Conservation (phyloP, 768 basidiomycete species). For the Nidularia sp. region DNA sequence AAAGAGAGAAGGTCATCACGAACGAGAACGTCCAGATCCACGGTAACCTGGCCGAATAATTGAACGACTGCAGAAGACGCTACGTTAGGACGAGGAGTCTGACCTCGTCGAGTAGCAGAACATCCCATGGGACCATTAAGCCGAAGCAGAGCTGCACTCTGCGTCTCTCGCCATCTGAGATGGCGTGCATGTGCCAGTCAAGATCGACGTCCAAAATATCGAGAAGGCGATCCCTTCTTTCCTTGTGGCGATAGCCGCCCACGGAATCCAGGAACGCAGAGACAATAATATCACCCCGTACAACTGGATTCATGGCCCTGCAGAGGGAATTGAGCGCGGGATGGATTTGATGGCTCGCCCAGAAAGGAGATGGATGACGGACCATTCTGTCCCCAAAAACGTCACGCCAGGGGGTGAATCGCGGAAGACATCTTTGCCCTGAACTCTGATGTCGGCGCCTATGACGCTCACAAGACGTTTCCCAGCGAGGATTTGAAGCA, state of each 20-base stretch:
- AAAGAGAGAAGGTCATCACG: constrained; percentile 87
- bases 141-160: constrained; percentile 93
- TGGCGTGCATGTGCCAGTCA: constrained; percentile 94
- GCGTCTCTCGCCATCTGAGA: constrained; percentile 94
- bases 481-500: constrained; percentile 91
- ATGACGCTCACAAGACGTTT: constrained; percentile 66
- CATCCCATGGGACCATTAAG: constrained; percentile 91
- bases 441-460: constrained; percentile 61
- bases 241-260: constrained; percentile 92
- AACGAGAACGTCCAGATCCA: constrained; percentile 95
- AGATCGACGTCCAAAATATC: constrained; percentile 93
- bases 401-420: constrained; percentile 79
- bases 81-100: constrained; percentile 4
- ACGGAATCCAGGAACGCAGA: constrained; percentile 96
- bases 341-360: neutral
- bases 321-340: constrained; percentile 5
- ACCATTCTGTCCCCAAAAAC: constrained; percentile 95
- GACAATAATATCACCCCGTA: constrained; percentile 88
- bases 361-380: constrained; percentile 16
- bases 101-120: constrained; percentile 92
- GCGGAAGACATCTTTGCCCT: constrained; percentile 85
- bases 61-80: constrained; percentile 1
- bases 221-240: constrained; percentile 78
- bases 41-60: constrained; percentile 66
- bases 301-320: constrained; percentile 97